Conservation (phyloP, 225 moss, liverwort and hornwort species). For the Polytrichum formosum region DNA sequence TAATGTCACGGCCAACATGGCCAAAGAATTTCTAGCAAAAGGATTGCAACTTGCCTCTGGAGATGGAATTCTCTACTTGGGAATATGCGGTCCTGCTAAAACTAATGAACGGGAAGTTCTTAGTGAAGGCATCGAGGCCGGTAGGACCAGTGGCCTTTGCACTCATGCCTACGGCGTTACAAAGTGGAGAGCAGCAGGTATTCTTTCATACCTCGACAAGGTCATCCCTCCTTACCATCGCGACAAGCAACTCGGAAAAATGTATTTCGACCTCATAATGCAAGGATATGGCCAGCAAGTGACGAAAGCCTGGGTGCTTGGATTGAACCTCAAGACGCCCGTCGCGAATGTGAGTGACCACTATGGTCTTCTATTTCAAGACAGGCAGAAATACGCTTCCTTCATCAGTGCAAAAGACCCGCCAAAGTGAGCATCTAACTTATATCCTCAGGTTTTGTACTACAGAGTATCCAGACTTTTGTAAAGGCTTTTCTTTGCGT, state of each 20-base stretch:
- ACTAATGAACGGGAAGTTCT: neutral
- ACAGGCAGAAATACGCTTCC: constrained; percentile 13
- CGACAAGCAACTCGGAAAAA: neutral
- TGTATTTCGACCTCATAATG: constrained; percentile 12
- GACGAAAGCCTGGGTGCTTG: constrained; percentile 9
- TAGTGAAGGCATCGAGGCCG: neutral
- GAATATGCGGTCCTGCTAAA: constrained; percentile 10
- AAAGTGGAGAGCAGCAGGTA: constrained; percentile 10
- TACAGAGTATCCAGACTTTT: no score
- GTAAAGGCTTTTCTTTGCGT: no score
- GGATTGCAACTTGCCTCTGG: constrained; percentile 8
- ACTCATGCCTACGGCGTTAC: constrained; percentile 13
- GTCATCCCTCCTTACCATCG: constrained; percentile 1
- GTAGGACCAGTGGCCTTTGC: constrained; percentile 5
- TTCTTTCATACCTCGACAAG: constrained; percentile 10
- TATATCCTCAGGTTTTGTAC: no score
- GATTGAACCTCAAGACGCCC: constrained; percentile 5
- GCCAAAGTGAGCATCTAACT: no score
- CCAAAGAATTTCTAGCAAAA: neutral
- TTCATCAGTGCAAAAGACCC: constrained; percentile 7
- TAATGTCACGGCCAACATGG: neutral
- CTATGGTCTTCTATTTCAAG: constrained; percentile 12
- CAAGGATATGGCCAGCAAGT: constrained; percentile 1
- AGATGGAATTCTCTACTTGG: constrained; percentile 18
- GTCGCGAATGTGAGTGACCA: constrained; percentile 3